Evolutionary conservation across 257 asterid genomes (phyloP), one percentile per base, ranked within the genome.

Genomic region (Primulina eburnea): DNA sequence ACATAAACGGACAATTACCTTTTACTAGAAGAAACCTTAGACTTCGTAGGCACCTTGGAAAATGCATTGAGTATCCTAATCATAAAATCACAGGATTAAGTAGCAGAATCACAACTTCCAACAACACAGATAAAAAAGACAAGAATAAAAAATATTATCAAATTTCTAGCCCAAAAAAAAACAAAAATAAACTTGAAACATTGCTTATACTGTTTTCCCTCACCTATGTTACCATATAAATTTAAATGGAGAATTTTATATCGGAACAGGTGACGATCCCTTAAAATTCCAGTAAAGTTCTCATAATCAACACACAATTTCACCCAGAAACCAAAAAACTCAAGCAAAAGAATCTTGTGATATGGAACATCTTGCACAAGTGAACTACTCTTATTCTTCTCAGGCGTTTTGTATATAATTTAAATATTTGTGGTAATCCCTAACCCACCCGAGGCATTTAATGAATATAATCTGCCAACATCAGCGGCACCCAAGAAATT

Each of bases 51-150:
- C 75, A 87, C 96, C 89, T 86, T 84, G 68, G 92, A 78, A 77
- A 86, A 82, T 65, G 91, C 96, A 82, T 77, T 79, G 59, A 89
- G 88, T 77, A 91, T 84, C 91, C 97, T 91, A 80, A 38, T n/a
- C 60, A 76, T n/a, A 74, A 76, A 78, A 62, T 21, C 73, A 69
- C 59, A 70, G 24, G 43, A 71, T 9, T 56, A 68, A 53, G 18
- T 9, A 55, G 11, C 50, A 52, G 65, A 74, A 69, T 29, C 12
- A 24, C 58, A 64, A 60, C 28, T 10, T 17, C 28, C 38, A 43
- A 60, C 20, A 65, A 69, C 35, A 57, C 53, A 63, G 7, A 64
- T 18, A 28, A 26, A 64, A 68, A 17, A 47, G 53, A 21, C 40
- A 40, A 17, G 65, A 64, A 20, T 12, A 63, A 37, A 72, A 72